phyloP scores from a whole-genome alignment of 768 basidiomycete species.

The Kwoniella sp. region DNA sequence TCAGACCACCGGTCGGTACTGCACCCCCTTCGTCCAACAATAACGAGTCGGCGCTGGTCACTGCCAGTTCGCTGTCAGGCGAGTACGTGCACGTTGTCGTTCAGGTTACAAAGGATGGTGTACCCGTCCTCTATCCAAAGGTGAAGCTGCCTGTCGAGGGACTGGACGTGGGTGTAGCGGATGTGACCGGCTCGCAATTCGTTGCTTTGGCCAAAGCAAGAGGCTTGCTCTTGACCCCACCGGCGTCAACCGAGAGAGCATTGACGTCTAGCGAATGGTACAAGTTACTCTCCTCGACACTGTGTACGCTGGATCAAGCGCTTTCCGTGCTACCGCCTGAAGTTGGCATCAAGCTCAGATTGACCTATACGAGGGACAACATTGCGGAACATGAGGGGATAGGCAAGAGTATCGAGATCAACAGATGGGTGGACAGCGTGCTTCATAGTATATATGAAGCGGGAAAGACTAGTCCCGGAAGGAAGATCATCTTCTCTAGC shows the following conservation, averaged over 20 bases:
- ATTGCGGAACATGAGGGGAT: conserved; percentile 60
- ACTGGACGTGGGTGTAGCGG: conserved; percentile 77
- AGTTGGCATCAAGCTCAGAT: conserved; percentile 77
- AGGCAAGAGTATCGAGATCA: conserved; percentile 68
- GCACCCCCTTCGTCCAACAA: conserved; percentile 19
- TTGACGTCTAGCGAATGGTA: conserved; percentile 54
- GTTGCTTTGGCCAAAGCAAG: conserved; percentile 66
- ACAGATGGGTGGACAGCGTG: conserved; percentile 80
- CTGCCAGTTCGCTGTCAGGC: conserved; percentile 87
- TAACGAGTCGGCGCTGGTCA: conserved; percentile 60
- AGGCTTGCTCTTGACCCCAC: conserved; percentile 53
- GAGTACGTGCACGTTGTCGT: conserved; percentile 81
- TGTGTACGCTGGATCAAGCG: conserved; percentile 75
- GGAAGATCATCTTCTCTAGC: conserved; percentile 87
- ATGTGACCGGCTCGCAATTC: conserved; percentile 83
- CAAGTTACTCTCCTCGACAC: conserved; percentile 40
- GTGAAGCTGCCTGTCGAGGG: conserved; percentile 73
- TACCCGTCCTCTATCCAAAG: conserved; percentile 82
- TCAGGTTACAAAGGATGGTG: conserved; percentile 87
- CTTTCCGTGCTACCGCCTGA: conserved; percentile 65
- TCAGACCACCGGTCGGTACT: conserved; percentile 33
- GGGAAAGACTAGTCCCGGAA: conserved; percentile 61
- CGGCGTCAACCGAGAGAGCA: background rate
- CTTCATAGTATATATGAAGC: conserved; percentile 79
- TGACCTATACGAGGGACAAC: conserved; percentile 70